phyloP scores from a whole-genome alignment of 1,284 basidiomycete genomes.

The Somion occarium region DNA sequence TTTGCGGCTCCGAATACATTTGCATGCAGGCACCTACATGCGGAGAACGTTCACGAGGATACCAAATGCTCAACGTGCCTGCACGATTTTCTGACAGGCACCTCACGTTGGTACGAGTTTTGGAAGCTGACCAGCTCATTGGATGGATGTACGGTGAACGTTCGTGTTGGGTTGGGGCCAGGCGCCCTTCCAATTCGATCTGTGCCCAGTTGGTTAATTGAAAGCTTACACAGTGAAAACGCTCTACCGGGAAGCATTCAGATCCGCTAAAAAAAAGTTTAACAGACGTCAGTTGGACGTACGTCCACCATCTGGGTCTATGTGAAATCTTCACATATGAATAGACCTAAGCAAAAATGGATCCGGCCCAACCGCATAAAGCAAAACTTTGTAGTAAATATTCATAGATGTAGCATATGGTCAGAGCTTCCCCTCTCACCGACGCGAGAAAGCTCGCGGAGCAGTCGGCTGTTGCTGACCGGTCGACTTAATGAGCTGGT shows the following conservation, averaged over 20 bases:
- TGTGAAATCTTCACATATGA: neutral
- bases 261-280: too few relatives aligned
- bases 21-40: neutral
- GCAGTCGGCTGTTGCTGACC: neutral
- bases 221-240: too few relatives aligned
- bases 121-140: too few relatives aligned
- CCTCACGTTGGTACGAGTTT: too few relatives aligned
- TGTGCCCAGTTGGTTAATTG: too few relatives aligned
- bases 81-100: too few relatives aligned
- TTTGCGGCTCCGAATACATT: neutral
- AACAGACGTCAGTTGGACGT: too few relatives aligned
- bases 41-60: neutral
- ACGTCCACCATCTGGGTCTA: neutral
- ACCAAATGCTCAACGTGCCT: too few relatives aligned
- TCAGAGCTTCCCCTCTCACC: neutral
- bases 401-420: neutral
- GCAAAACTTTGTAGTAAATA: neutral
- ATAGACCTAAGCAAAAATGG: neutral
- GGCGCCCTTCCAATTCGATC: too few relatives aligned
- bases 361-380: neutral
- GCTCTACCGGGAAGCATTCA: too few relatives aligned
- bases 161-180: too few relatives aligned
- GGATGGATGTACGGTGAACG: too few relatives aligned
- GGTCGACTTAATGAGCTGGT: constrained; percentile 26
- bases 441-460: neutral